Evolutionary conservation across 2,329 filamentous ascomycete genomes (phyloP), one percentile per base, ranked within the genome.

Genomic region (Nothomitra cinnamomea): DNA sequence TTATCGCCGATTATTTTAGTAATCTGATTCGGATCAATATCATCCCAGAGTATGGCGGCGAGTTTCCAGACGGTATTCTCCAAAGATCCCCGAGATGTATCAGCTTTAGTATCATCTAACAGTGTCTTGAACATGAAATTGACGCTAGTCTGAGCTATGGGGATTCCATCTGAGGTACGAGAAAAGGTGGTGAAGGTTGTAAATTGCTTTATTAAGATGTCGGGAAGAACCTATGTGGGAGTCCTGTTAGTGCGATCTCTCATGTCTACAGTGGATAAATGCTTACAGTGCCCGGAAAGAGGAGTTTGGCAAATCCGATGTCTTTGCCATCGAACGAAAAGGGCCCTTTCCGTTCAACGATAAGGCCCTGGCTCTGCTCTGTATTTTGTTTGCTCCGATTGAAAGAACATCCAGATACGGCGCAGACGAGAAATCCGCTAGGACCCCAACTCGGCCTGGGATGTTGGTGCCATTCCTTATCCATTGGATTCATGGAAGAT

Each of bases 61-160:
- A 98, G 73, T 56, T 87, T 78, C 92, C 94, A 98, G 1, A 92
- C 80, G 13, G 80, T 73, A 61, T 80, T 79, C 66, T 94, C 87
- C 55, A 87, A 78, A 19, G 57, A 56, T 13, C 68, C 67, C 53
- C 63, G 64, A 2, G 61, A 57, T 4, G 67, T 67, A 32, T 64
- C 62, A 35, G 56, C 67, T 41, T 67, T 61, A 12, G 68, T 66
- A 17, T 65, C 62, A 52, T 70, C 65, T 24, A 71, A 71, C 54
- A 80, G 70, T 8, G 73, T 66, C 15, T 70, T 70, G 55, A 82
- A 73, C 1, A 70, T 68, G 54, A 73, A 69, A 3, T 68, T 64
- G 1, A 67, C 63, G 38, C 63, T 67, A 1, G 82, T 65, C 7
- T 65, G 68, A 1, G 80, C 80, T 43, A 71, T 71, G 5, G 87